These are phyloP conservation scores for Diplodia corticola DNA, from an alignment of 2,329 filamentous ascomycete species.

Conservation along the genomic window DNA sequence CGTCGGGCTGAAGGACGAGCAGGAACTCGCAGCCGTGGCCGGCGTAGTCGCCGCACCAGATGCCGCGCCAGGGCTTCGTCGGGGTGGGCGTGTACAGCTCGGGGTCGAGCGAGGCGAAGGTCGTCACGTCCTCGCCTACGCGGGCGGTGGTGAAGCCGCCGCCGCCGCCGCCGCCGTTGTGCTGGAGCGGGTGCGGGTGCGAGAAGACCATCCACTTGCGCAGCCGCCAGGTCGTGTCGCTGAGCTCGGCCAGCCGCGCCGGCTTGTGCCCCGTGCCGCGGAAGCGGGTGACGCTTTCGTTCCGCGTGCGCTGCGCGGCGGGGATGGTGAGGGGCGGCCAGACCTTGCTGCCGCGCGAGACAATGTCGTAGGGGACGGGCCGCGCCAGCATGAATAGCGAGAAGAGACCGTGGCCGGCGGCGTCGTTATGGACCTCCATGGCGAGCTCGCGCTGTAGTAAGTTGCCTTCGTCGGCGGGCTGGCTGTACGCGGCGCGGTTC, in stretches of 20 bases:
- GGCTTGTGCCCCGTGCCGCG: conserved; percentile 52
- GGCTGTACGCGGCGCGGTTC: conserved; percentile 34
- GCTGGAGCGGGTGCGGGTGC: conserved; percentile 27
- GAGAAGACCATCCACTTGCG: conserved; percentile 73
- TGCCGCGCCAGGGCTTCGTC: conserved; percentile 80
- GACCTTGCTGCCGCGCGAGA: conserved; percentile 45
- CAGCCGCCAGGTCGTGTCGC: conserved; percentile 70
- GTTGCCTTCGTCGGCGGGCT: conserved; percentile 30
- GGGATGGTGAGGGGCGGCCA: conserved; percentile 79
- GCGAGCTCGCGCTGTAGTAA: conserved; percentile 54
- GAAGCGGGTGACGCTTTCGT: conserved; percentile 48
- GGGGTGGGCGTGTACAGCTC: conserved; percentile 76
- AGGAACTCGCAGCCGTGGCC: conserved; percentile 88
- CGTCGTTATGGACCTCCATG: conserved; percentile 44
- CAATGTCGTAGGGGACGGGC: conserved; percentile 46
- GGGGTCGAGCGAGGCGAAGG: conserved; percentile 72
- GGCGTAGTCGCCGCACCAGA: conserved; percentile 90
- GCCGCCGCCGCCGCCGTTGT: neutral
- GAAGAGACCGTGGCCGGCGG: conserved; percentile 49
- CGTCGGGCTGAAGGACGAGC: conserved; percentile 72
- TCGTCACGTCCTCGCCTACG: conserved; percentile 56
- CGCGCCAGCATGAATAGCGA: conserved; percentile 69
- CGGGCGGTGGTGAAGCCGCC: conserved; percentile 36
- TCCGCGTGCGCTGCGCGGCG: conserved; percentile 58
- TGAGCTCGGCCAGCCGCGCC: conserved; percentile 58